A percentile compares a stretch with the other conserved stretches of the same genome.
Evolutionary conservation across 2,329 filamentous ascomycete species (phyloP).

Genomic region (Arachnopeziza araneosa): DNA sequence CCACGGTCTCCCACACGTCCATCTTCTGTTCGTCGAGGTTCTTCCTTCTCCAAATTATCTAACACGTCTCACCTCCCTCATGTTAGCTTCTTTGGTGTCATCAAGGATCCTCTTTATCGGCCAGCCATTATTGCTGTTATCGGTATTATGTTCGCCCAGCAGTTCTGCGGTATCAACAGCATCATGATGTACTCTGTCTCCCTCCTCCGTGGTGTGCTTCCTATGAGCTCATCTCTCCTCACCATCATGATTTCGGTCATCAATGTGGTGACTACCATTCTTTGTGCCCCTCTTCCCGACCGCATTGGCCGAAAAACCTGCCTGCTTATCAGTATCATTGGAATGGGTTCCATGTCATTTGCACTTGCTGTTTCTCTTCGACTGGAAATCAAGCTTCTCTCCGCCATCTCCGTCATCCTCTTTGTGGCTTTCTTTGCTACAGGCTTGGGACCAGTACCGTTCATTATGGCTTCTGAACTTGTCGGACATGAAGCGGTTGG

Average conservation of each 20-base stretch:
- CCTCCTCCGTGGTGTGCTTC: conserved; percentile 73
- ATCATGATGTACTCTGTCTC: conserved; percentile 99
- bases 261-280: conserved; percentile 74
- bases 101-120: conserved; percentile 61
- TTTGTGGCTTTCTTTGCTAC: conserved; percentile 90
- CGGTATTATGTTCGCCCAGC: conserved; percentile 88
- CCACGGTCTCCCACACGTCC: not conserved
- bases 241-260: conserved; percentile 83
- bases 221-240: conserved; percentile 73
- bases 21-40: not conserved
- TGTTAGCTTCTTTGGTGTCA: conserved; percentile 59
- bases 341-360: conserved; percentile 76
- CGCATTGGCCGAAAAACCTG: conserved; percentile 82
- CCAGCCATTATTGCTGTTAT: conserved; percentile 77
- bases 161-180: conserved; percentile 90
- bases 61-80: conserved; percentile 27
- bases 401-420: conserved; percentile 71
- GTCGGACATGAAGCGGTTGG: conserved; percentile 88
- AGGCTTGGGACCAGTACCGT: conserved; percentile 88
- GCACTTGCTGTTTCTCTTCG: conserved; percentile 77
- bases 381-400: conserved; percentile 65
- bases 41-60: not conserved
- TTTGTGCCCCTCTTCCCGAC: conserved; percentile 80
- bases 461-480: conserved; percentile 87
- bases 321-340: conserved; percentile 73